Evolutionary conservation across 2,329 filamentous ascomycete species (phyloP), one percentile per base, ranked within the genome.

Genomic region (Pseudocercospora eumusae): DNA sequence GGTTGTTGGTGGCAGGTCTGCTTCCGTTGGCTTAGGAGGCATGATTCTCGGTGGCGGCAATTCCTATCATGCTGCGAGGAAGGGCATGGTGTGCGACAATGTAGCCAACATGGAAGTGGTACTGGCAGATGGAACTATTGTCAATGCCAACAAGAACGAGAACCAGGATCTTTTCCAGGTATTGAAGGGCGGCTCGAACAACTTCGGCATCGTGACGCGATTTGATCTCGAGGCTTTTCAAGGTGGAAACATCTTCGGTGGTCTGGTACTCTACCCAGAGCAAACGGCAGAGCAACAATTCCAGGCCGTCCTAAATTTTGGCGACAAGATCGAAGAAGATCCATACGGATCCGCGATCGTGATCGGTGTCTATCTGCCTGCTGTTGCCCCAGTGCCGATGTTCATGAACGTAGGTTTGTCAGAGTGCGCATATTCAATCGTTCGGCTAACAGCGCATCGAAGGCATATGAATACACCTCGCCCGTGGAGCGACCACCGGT

Each of bases 31-130:
- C 20, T 66, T 71, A 27, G 68, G 68, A 3, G 71, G 71, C 10
- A 40, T 73, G 40, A 64, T 65, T 18, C 59, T 71, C n/a, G 70
- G 71, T 13, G 71, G 71, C 33, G 71, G 71, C n/a, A 68, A 69
- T 33, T 69, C 68, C 6, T 74, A 67, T 62, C 68, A 66, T 21
- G 66, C 69, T 1, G 64, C 68, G 1, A 53, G 61, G 47, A 49
- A 66, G 42, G 71, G 71, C 6, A 66, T 70, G 40, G 68, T 67
- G 9, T 71, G 70, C 57, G 70, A 73, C 60, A 70, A 69, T 50
- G 68, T 73, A 2, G 52, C 66, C 11, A 61, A 64, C 15, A 73
- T 65, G 44, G 69, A 73, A 59, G 62, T 70, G 8, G 69, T 71
- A 2, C 65, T 70, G 18, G 66, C 64, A 18, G 60, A 67, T 42